Evolutionary conservation across 2,329 filamentous ascomycete genomes (phyloP).

Genomic region (Raffaelea ambrosiae): DNA sequence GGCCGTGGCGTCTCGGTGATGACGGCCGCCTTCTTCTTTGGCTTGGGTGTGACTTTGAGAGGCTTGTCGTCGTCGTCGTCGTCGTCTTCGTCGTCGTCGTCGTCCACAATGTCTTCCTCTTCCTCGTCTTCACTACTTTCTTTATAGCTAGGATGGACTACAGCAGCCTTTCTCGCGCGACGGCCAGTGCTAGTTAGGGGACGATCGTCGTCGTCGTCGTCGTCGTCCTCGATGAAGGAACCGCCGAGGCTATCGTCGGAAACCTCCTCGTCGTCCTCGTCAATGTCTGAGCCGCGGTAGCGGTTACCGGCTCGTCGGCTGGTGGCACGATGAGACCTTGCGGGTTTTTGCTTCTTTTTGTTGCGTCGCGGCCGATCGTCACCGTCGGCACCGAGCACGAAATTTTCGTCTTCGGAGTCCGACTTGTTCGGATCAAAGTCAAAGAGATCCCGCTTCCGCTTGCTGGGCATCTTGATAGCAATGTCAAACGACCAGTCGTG

Average conservation of each 20-base stretch:
- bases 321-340: constrained; percentile 13
- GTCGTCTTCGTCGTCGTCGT: constrained; percentile 23
- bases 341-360: constrained; percentile 26
- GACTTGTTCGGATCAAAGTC: constrained; percentile 61
- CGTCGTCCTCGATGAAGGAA: constrained; percentile 32
- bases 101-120: constrained; percentile 19
- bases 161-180: constrained; percentile 35
- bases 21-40: constrained; percentile 16
- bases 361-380: constrained; percentile 33
- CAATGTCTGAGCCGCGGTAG: constrained; percentile 55
- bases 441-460: constrained; percentile 47
- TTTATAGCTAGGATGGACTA: constrained; percentile 34
- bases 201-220: constrained; percentile 27
- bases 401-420: constrained; percentile 58
- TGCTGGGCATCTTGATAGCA: constrained; percentile 31
- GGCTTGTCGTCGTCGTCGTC: constrained; percentile 28
- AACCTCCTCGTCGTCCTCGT: constrained; percentile 49
- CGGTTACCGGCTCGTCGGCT: constrained; percentile 20
- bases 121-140: constrained; percentile 33
- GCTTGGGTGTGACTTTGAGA: constrained; percentile 25
- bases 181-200: constrained; percentile 33
- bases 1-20: not conserved
- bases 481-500: too few species aligned
- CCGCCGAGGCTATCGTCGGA: constrained; percentile 44
- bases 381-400: constrained; percentile 42